Base-by-base conservation (phyloP, 345 rosid species). In the Trapa incisa region DNA sequence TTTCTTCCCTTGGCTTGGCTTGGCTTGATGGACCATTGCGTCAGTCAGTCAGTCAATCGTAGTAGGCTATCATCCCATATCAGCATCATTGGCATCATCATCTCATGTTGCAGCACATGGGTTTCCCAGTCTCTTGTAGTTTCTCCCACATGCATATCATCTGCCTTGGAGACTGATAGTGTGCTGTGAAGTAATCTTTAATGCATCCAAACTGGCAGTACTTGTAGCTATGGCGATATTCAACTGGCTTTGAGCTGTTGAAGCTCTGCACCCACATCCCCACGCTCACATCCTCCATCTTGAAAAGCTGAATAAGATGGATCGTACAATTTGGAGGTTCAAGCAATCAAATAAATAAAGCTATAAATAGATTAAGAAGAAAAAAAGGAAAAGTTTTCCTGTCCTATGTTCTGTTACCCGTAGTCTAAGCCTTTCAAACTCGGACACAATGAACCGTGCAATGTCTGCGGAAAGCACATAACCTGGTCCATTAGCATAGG, bases 221-320 rank as follows among this genome's bases (percentile, higher is more conserved):
- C 73, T 78, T 91, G 66, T 88, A 76, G 74, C 96, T 91, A 81
- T 94, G 99, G 3, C 78, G 67, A 64, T 87, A 91, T 67, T 83
- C 87, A 64, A 94, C 97, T 0, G 91, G 77, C 66, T 83, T 89
- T 41, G 95, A 41, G 71, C 79, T 79, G 82, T 94, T 91, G 75
- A 91, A 94, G 70, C 83, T 85, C 86, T 87, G 95, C 66, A 94
- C 96, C 99, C 97, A 94, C 99, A 94, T 84, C 81, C 99, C 99
- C 81, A 94, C 83, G 47, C 99, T 94, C 75, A 94, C 97, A 47
- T 94, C 99, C 75, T 94, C 99, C 99, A 93, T 93, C 86, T 93
- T 93, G 77, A 91, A 93, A 76, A 93, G 43, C 98, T 93, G 89
- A 76, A 76, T 4, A 36, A 67, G 37, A 16, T 68, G 8, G 58